Conservation (phyloP, 2,329 filamentous ascomycete species). For the Coniochaeta sp. region DNA sequence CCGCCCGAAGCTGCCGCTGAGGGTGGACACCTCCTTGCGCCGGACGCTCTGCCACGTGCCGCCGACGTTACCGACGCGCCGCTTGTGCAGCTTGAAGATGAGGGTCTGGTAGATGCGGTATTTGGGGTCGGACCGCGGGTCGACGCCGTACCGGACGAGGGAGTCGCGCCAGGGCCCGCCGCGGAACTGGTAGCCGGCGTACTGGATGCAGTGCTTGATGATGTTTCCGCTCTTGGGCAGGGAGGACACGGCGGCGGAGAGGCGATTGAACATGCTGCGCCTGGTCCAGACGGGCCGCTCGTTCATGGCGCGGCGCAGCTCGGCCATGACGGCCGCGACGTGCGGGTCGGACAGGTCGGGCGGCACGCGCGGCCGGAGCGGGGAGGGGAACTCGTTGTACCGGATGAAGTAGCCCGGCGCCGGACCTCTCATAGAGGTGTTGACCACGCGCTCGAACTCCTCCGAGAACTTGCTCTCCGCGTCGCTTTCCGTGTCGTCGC, state of each 20-base stretch:
- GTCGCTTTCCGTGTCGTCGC: constrained; percentile 1
- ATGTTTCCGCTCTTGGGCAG: constrained; percentile 40
- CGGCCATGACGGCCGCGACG: constrained; percentile 56
- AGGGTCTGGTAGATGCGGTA: constrained; percentile 84
- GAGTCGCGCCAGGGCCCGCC: constrained; percentile 89
- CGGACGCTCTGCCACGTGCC: constrained; percentile 43
- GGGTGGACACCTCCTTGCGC: constrained; percentile 18
- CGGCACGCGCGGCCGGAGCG: constrained; percentile 51
- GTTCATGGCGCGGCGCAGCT: constrained; percentile 59
- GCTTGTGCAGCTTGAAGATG: constrained; percentile 67
- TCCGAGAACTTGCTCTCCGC: constrained; percentile 27
- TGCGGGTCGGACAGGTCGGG: constrained; percentile 52
- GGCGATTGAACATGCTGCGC: constrained; percentile 67
- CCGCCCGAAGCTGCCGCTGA: constrained; percentile 14
- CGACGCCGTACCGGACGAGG: constrained; percentile 76
- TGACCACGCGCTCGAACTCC: constrained; percentile 45
- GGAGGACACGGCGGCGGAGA: constrained; percentile 32
- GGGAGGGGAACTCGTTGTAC: constrained; percentile 53
- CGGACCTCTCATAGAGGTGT: constrained; percentile 48
- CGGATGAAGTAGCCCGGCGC: constrained; percentile 51
- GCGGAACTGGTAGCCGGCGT: constrained; percentile 86
- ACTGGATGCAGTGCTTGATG: constrained; percentile 70
- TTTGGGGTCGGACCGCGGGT: constrained; percentile 69
- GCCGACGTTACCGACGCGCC: constrained; percentile 35
- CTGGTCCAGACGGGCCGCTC: constrained; percentile 81